Evolutionary conservation across 306 rosid genomes (phyloP).

Genomic region (Lablab purpureus): DNA sequence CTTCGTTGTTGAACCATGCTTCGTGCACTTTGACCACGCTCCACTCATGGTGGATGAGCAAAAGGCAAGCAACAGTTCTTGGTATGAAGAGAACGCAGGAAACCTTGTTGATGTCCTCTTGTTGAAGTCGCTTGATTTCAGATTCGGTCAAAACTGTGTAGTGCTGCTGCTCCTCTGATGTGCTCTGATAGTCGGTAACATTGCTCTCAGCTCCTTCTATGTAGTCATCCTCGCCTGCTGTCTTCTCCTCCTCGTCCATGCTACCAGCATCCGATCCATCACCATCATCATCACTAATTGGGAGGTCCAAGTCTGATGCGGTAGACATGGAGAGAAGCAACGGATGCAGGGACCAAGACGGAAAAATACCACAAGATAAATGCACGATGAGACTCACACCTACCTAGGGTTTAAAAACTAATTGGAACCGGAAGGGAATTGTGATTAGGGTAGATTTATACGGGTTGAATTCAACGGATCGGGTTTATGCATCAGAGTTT

Average conservation of each 20-base stretch:
- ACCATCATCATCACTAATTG: neutral
- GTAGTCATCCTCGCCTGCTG: neutral
- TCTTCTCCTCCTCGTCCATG: neutral
- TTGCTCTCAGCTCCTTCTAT: neutral
- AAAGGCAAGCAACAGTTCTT: neutral
- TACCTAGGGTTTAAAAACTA: no score
- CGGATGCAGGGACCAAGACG: neutral
- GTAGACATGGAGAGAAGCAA: neutral
- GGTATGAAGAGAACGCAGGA: conserved; percentile 4
- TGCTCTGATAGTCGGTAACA: no score
- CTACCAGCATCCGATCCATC: neutral
- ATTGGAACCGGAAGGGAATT: no score
- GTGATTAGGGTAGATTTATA: no score
- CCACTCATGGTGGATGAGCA: conserved; percentile 30
- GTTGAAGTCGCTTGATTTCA: neutral
- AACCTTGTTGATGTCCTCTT: neutral
- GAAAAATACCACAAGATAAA: neutral
- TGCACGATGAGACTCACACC: no score
- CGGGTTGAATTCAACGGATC: no score
- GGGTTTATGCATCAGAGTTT: no score
- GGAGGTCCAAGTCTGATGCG: neutral
- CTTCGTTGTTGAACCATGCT: conserved; percentile 37
- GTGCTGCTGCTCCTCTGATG: neutral
- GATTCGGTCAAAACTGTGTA: conserved; percentile 6
- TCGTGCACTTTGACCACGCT: neutral